Base-by-base conservation (phyloP, 2,329 filamentous ascomycete genomes). In the Sphaerostilbella broomeana region DNA sequence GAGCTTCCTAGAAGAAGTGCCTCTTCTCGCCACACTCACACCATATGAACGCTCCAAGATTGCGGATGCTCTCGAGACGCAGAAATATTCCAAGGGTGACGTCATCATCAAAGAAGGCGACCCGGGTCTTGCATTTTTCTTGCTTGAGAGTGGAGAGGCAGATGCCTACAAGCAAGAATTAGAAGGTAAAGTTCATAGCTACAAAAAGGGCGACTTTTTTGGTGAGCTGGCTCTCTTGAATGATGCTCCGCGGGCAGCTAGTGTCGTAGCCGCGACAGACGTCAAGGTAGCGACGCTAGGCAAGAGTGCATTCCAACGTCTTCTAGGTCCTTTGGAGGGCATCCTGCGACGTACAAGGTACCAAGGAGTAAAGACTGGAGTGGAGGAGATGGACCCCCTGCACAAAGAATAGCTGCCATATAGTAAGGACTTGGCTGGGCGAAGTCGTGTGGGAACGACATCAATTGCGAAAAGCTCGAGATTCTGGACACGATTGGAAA, bases 41-140 rank as follows among this genome's bases (percentile, higher is more conserved):
- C 75, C 85, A 0, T 97, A 97, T 62, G 92, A 98, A 67, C 82
- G 92, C 43, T 87, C 86, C 56, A 98, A 98, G 72, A 95, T 98
- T 60, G 90, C 92, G 45, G 92, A 97, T 64, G 90, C 92, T 2
- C 72, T 98, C 41, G 89, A 97, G 61, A 92, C 89, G 8, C 79
- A 83, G 60, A 95, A 94, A 56, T 94, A 83, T 59, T 74, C 83
- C 0, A 68, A 81, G 6, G 86, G 86, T 16, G 77, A 81, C n/a
- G 75, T 76, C 36, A 94, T 98, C 58, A 97, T 98, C 64, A 73
- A 71, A 43, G 87, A 97, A 63, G 92, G 92, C 37, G 92, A 97
- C 58, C 84, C 83, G 0, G 92, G 92, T 40, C 80, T 94, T 56
- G 82, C 86, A 1, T 97, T 98, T 65, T 98, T 85, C 64, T 78